Base-by-base conservation (phyloP, 768 basidiomycete genomes). In the Tulasnella sp. region DNA sequence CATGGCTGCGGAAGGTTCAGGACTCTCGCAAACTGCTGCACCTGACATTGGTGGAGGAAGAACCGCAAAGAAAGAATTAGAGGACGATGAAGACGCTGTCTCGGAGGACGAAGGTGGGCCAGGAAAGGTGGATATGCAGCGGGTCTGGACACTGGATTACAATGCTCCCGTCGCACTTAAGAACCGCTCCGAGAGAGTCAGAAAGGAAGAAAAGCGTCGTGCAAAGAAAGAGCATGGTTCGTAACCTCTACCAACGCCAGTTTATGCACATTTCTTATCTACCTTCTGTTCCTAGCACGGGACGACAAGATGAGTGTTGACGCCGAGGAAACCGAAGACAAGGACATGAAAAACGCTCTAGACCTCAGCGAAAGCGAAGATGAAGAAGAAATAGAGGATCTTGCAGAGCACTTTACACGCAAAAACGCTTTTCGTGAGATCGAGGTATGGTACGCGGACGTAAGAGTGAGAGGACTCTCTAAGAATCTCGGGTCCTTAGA, bases 81-180 rank as follows among this genome's bases (percentile, higher is more conserved):
- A 74, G 16, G 74, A 44, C 23, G 80, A 80, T 23, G 90, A 86
- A 7, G 93, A 94, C 79, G 86, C 87, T 26, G 94, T 95, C 84
- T 95, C 94, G 23, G 94, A 95, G 79, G 92, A 93, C 16, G 94
- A 95, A 81, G 92, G 94, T 76, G 93, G 92, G 15, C 61, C 61
- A 16, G 91, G 94, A 35, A 92, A 94, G 84, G 93, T 95, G 55
- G 94, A 95, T 81, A 92, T 95, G 89, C 90, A 91, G 40, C 87
- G 91, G 78, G 90, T 95, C 40, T 85, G 88, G 73, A 86, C 90
- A 79, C 89, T 95, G 90, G 94, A 95, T 83, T 94, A 91, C 90
- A 93, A 93, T 91, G 94, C 94, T 10, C 94, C 94, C 0, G 77
- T 77, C 5, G 77, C 77, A 37, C 67, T 77, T 1, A 74, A 74